Evolutionary conservation across 2,329 filamentous ascomycete genomes (phyloP).

Genomic region (Ophiostoma perfectum): DNA sequence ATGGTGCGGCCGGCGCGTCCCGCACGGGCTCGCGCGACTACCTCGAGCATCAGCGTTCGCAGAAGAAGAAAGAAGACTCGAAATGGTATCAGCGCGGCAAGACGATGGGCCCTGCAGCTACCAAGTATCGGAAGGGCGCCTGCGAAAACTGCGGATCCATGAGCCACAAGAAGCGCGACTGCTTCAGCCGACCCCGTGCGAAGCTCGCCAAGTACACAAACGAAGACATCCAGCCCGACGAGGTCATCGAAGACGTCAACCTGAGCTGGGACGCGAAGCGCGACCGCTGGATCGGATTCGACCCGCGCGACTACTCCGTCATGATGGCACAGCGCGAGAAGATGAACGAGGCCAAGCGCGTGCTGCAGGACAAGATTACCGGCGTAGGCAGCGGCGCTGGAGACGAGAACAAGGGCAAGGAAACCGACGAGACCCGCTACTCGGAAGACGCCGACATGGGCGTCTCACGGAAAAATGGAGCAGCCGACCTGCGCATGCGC

Average conservation of each 20-base stretch:
- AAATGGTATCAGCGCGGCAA: slow-evolving; percentile 93
- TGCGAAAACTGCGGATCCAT: slow-evolving; percentile 98
- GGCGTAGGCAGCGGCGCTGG: neutral
- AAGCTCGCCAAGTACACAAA: slow-evolving; percentile 89
- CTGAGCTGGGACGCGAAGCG: slow-evolving; percentile 96
- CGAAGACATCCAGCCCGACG: slow-evolving; percentile 88
- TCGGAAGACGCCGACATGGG: slow-evolving; percentile 97
- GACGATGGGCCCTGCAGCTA: slow-evolving; percentile 78
- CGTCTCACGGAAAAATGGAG: slow-evolving; percentile 82
- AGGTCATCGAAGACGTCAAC: slow-evolving; percentile 75
- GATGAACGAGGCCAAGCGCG: slow-evolving; percentile 67
- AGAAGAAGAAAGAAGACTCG: slow-evolving; percentile 67
- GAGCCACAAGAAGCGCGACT: slow-evolving; percentile 94
- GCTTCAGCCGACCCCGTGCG: slow-evolving; percentile 79
- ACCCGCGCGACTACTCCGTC: slow-evolving; percentile 73
- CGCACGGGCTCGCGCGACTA: slow-evolving; percentile 50
- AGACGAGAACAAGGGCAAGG: neutral
- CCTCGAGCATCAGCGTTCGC: slow-evolving; percentile 89
- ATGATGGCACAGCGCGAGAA: slow-evolving; percentile 89
- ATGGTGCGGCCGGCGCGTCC: slow-evolving; percentile 12
- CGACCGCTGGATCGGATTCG: slow-evolving; percentile 98
- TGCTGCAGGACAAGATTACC: slow-evolving; percentile 41
- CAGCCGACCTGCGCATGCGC: slow-evolving; percentile 81
- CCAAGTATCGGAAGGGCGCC: slow-evolving; percentile 95
- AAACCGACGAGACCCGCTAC: slow-evolving; percentile 43